Base-by-base conservation (phyloP, 2,329 filamentous ascomycete species). In the Neopestalotiopsis sp. region DNA sequence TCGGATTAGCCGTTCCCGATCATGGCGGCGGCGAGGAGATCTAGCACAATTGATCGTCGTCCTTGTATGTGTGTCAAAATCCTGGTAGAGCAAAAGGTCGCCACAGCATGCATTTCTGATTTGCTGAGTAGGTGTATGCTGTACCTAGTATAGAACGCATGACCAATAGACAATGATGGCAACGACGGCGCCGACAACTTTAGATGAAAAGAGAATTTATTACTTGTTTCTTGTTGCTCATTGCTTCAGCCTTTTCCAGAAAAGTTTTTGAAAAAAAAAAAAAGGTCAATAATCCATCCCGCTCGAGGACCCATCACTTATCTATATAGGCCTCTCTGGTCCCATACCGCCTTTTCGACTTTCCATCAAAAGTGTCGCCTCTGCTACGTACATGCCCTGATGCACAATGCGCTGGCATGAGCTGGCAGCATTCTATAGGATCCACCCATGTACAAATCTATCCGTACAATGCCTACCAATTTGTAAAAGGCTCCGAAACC, bases 401-500 rank as follows among this genome's bases (percentile, higher is more conserved):
- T 28, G 77, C 77, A 78, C 72, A 77, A 75, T 79, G 77, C 76
- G 77, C 72, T 79, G 77, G 75, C 75, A 75, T 79, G 77, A 77
- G 77, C 72, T 79, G 77, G 75, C 75, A 76, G 72, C 74, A 75
- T 74, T 75, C 73, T 72, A 79, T 75, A 75, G 76, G 77, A 72
- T 59, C 70, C 74, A 73, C 72, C 70, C 38, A 65, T 67, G 52
- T 67, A 45, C 65, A 67, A 28, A 49, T 52, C 40, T 24, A 34
- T 42, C 65, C 38, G 30, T 30, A 45, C 65, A 67, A 34, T 42
- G 52, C 38, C 45, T 30, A 58, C 58, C 40, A 49, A 67, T 61
- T 40, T 67, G 65, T 67, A 32, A 38, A 52, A 34, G 59, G 34
- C 66, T 67, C 66, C 66, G 38, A 62, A 49, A 30, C 58, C 58